Evolutionary conservation across 495 filamentous ascomycete genomes (phyloP), one percentile per base, ranked within the genome.

Genomic region (Talaromyces ruber): DNA sequence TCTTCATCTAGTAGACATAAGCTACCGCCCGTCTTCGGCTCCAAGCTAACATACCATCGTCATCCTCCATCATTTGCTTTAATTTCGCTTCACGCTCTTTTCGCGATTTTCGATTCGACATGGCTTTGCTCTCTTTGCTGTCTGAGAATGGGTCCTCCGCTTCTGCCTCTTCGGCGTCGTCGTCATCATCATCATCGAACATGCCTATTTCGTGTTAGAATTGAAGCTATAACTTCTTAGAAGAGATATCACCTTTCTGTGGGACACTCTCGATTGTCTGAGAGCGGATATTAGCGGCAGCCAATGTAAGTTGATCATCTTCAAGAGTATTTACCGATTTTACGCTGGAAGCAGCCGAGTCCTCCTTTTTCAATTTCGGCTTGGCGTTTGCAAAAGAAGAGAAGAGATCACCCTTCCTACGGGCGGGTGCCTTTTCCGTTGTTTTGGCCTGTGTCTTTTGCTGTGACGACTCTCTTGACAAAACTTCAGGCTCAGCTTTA

Each of bases 21-120:
- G 54, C 58, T 52, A 7, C 30, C 28, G 6, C 18, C 50, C 28
- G 45, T 28, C 32, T 18, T 26, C 25, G 4, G 2, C 21, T 52
- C 14, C 37, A 50, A 21, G 18, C 26, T 57, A 28, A 37, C 43
- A 51, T 43, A 57, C 74, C 83, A 68, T 87, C 88, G 45, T 89
- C 86, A 66, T 90, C 83, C 29, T 96, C 90, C 92, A 96, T 95
- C 92, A 96, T 95, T 62, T 84, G 83, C 54, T 79, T 82, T 12
- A 96, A 79, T 61, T 81, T 81, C 50, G 87, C 90, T 68, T 91
- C 85, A 18, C 91, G 85, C 60, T 90, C 85, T 61, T 84, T 87
- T 65, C 83, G 83, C 9, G 75, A 80, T 70, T 86, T 85, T 22
- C 83, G 76, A n/a, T 71, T 72, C 22, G 71, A 71, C 58, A 50